These are phyloP conservation scores for Hymenochaete sp. DNA, from an alignment of 1,284 basidiomycete species.

Conservation along the genomic window DNA sequence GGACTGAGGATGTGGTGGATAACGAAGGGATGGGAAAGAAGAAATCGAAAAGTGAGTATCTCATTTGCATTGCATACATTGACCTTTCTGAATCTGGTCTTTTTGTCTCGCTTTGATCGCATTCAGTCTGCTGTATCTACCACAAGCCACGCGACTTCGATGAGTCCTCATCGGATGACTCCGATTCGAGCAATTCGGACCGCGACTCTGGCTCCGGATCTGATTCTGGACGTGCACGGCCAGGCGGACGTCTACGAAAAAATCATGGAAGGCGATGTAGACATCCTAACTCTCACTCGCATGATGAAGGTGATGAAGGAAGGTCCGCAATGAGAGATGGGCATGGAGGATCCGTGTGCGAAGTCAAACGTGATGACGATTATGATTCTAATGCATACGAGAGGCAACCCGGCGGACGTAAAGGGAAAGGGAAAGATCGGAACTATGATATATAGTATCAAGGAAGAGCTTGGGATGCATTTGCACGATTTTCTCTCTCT, in stretches of 20 bases:
- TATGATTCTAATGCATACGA: conserved; percentile 51
- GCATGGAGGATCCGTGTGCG: conserved; percentile 25
- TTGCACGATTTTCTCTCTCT: background rate
- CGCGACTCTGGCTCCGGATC: conserved; percentile 36
- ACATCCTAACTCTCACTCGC: background rate
- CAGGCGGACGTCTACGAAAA: conserved; percentile 8
- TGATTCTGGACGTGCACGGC: conserved; percentile 28
- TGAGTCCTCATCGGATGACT: conserved; percentile 65
- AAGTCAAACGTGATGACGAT: conserved; percentile 26
- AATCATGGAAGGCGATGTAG: conserved; percentile 21
- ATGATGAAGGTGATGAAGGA: conserved; percentile 1
- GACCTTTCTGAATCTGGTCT: no score
- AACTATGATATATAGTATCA: background rate
- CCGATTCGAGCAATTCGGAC: conserved; percentile 36
- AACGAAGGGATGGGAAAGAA: conserved; percentile 76
- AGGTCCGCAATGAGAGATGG: background rate
- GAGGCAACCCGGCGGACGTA: conserved; percentile 31
- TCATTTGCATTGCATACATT: no score
- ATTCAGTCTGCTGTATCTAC: conserved; percentile 80
- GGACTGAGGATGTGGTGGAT: conserved; percentile 76
- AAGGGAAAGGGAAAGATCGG: conserved; percentile 10
- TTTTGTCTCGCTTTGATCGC: background rate
- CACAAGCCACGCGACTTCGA: conserved; percentile 72
- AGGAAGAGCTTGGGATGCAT: background rate
- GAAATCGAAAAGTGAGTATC: conserved; percentile 73